Evolutionary conservation across 257 asterid genomes (phyloP), one percentile per base, ranked within the genome.

Genomic region (Solanum clarkiae): DNA sequence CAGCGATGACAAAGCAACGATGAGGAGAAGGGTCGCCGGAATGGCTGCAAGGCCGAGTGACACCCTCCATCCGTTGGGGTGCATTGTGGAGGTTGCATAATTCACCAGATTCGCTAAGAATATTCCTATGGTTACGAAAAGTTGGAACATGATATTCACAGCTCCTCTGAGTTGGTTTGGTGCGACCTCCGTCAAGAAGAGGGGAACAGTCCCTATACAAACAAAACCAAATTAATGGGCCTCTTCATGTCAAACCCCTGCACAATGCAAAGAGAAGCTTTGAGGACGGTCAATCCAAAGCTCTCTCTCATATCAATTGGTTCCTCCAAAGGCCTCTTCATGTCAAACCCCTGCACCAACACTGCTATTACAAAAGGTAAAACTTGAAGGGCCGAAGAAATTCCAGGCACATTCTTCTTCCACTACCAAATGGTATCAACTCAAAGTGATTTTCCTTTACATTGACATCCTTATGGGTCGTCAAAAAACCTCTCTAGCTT

Each of bases 111-210:
- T 92, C 0, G 99, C 98, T 0, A 92, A 84, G 32, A 95, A 84
- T 56, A 95, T 94, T 5, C 99, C 99, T 9, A 95, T 91, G 10
- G 98, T 95, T 1, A 95, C 89, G 80, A 94, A 92, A n/a, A 94
- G 95, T 81, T 95, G 99, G 92, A 93, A 95, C 65, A 95, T 93
- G 69, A 94, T 92, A 89, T 93, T 94, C 49, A 95, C 95, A 0
- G 95, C 99, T 5, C 98, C 98, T 20, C 98, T 88, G n/a, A 88
- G 93, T 5, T 94, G 95, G 3, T 87, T 74, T 0, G 98, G 99
- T 18, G 98, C 98, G 2, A 94, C 88, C 87, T 95, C 98, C 65
- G 99, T 92, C 81, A 95, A 83, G 79, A 94, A 93, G 51, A 94
- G 69, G 0, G 99, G 99, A 32, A 95, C 99, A 11, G 99, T 91